Percentiles rank a stretch among this genome's conserved stretches.
phyloP scores from a whole-genome alignment of 2,329 filamentous ascomycete genomes.

The Ophiognomonia clavigignenti-juglandacearum region DNA sequence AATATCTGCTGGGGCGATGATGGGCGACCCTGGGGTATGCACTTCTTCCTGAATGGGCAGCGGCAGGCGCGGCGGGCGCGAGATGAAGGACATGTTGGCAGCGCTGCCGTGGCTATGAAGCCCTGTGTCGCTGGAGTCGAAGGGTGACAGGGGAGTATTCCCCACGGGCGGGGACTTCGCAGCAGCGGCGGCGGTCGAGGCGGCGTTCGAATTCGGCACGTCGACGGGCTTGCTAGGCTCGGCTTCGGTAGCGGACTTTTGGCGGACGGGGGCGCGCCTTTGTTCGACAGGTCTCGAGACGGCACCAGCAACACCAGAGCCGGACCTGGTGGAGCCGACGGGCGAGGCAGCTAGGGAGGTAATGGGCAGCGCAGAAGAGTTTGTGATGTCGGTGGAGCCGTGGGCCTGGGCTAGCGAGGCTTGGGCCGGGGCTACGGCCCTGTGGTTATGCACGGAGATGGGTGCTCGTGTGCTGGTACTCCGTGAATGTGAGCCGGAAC shows the following conservation, averaged over 20 bases:
- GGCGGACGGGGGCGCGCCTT: slow-evolving; percentile 6
- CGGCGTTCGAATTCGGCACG: slow-evolving; percentile 25
- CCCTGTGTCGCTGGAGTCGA: slow-evolving; percentile 34
- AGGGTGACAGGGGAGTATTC: slow-evolving; percentile 27
- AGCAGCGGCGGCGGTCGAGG: slow-evolving; percentile 15
- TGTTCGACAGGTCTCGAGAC: slow-evolving; percentile 8
- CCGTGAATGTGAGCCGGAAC: slow-evolving; percentile 30
- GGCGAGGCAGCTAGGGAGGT: slow-evolving; percentile 43
- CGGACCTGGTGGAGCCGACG: slow-evolving; percentile 23
- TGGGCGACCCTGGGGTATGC: slow-evolving; percentile 84
- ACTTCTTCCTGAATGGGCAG: slow-evolving; percentile 91
- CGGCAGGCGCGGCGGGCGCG: slow-evolving; percentile 80
- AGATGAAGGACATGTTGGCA: slow-evolving; percentile 58
- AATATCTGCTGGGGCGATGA: slow-evolving; percentile 66
- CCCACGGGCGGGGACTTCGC: slow-evolving; percentile 8
- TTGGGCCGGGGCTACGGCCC: slow-evolving; percentile 56
- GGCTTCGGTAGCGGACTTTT: slow-evolving; percentile 15
- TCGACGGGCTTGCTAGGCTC: slow-evolving; percentile 30
- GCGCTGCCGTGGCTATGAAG: slow-evolving; percentile 51
- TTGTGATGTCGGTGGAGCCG: slow-evolving; percentile 46
- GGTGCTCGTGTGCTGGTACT: slow-evolving; percentile 40
- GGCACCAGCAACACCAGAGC: not conserved
- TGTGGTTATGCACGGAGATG: slow-evolving; percentile 51
- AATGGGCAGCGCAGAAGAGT: slow-evolving; percentile 41
- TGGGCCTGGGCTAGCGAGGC: slow-evolving; percentile 57